These are phyloP conservation scores for Aspergillus persii DNA, from an alignment of 2,329 filamentous ascomycete species.

Conservation along the genomic window DNA sequence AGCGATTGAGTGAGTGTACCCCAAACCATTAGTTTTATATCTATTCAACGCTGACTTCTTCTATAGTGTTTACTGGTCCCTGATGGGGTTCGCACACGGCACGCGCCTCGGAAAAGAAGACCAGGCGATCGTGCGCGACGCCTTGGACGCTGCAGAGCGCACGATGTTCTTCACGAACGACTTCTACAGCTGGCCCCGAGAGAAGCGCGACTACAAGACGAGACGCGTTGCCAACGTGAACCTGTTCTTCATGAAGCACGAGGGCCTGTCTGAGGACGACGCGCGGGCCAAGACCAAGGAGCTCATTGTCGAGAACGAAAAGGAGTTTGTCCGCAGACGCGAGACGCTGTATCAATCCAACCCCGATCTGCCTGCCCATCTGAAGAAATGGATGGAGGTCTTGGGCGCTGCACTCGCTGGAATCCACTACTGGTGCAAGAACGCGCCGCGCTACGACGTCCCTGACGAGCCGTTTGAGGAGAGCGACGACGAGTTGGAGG, in stretches of 20 bases:
- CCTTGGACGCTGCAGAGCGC: conserved; percentile 11
- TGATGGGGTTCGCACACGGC: conserved; percentile 13
- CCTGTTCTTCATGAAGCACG: conserved; percentile 10
- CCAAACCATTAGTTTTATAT: neutral
- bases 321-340: conserved; percentile 10
- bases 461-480: conserved; percentile 3
- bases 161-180: conserved; percentile 16
- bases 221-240: conserved; percentile 11
- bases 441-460: conserved; percentile 7
- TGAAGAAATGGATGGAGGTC: conserved; percentile 13
- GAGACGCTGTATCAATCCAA: conserved; percentile 9
- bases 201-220: conserved; percentile 9
- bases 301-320: conserved; percentile 10
- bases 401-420: conserved; percentile 10
- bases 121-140: conserved; percentile 10
- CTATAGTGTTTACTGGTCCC: conserved; percentile 12
- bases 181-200: conserved; percentile 16
- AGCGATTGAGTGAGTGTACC: conserved; percentile 10
- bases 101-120: conserved; percentile 13
- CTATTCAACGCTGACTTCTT: neutral
- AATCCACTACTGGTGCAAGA: conserved; percentile 13
- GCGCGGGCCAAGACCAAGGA: conserved; percentile 9
- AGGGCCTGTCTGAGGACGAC: conserved; percentile 11
- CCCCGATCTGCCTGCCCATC: conserved; percentile 5
- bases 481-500: conserved; percentile 1